Evolutionary conservation across 305 asterid species (phyloP).

Genomic region (Solanum hybrid): DNA sequence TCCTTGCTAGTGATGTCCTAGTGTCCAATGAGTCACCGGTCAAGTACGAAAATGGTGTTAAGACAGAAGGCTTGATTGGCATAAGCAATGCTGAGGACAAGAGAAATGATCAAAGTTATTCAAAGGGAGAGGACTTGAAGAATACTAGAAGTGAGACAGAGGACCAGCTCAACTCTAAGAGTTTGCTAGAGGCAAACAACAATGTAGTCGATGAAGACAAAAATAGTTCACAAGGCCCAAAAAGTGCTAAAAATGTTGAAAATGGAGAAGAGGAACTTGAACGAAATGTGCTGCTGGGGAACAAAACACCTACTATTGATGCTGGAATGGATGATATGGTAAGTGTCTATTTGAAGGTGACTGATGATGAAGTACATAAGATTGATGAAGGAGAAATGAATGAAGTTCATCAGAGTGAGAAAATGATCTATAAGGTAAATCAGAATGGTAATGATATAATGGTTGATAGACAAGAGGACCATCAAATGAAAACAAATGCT

Average conservation of each 20-base stretch:
- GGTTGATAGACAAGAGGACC: no score
- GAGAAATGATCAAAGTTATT: conserved; percentile 10
- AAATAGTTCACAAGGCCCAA: no score
- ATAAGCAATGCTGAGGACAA: not conserved
- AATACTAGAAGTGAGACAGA: conserved; percentile 9
- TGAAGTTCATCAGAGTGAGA: conserved; percentile 21
- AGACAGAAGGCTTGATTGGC: not conserved
- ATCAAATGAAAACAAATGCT: no score
- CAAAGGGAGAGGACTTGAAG: conserved; percentile 14
- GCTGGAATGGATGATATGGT: conserved; percentile 16
- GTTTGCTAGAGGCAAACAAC: not conserved
- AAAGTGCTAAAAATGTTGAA: not conserved
- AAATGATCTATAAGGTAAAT: conserved; percentile 3
- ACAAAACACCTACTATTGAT: conserved; percentile 10
- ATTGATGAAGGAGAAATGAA: conserved; percentile 19
- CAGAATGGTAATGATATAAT: not conserved
- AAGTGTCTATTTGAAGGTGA: not conserved
- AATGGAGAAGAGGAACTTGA: conserved; percentile 12
- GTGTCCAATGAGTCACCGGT: not conserved
- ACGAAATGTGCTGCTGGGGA: not conserved
- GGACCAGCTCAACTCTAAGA: conserved; percentile 9
- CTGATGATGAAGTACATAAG: conserved; percentile 23
- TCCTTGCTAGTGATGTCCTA: no score
- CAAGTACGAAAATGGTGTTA: not conserved
- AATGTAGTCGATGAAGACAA: not conserved